These are phyloP conservation scores for Magnaporthiopsis incrustans DNA, from an alignment of 2,329 filamentous ascomycete species.

Conservation along the genomic window DNA sequence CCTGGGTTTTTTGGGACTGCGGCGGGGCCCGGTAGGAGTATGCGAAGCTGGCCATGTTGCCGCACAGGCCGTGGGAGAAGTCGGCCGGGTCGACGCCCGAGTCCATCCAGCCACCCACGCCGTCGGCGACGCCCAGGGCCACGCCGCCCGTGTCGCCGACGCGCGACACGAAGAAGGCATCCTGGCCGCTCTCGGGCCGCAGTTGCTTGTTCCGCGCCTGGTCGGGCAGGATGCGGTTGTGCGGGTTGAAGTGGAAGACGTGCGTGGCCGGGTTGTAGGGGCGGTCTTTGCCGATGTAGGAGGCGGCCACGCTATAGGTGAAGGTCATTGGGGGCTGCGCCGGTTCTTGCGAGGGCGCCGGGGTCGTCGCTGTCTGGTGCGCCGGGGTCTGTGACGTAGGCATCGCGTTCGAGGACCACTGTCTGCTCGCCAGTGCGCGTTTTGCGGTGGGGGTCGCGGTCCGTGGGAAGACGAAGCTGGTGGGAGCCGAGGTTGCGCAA, in stretches of 20 bases:
- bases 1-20: constrained; percentile 13
- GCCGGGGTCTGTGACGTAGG: not conserved
- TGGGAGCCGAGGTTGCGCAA: not conserved
- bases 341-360: not conserved
- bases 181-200: constrained; percentile 77
- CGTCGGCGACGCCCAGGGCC: constrained; percentile 85
- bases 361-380: not conserved
- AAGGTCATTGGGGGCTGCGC: constrained; percentile 27
- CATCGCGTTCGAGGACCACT: not conserved
- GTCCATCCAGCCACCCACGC: constrained; percentile 91
- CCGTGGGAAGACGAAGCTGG: not conserved
- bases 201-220: constrained; percentile 46
- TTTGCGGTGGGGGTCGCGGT: not conserved
- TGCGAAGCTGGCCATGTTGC: constrained; percentile 79
- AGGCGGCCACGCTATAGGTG: constrained; percentile 64
- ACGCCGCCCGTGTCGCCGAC: constrained; percentile 65
- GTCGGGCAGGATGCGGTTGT: constrained; percentile 50
- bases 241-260: constrained; percentile 64
- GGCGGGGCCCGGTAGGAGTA: constrained; percentile 39
- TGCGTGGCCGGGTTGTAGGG: constrained; percentile 61
- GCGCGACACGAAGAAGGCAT: constrained; percentile 87
- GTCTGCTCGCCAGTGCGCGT: not conserved
- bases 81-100: constrained; percentile 89
- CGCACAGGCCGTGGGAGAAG: constrained; percentile 89
- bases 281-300: constrained; percentile 65